Conservation (phyloP, 371 early-diverging fungal genomes). For the Mortierella sp. region DNA sequence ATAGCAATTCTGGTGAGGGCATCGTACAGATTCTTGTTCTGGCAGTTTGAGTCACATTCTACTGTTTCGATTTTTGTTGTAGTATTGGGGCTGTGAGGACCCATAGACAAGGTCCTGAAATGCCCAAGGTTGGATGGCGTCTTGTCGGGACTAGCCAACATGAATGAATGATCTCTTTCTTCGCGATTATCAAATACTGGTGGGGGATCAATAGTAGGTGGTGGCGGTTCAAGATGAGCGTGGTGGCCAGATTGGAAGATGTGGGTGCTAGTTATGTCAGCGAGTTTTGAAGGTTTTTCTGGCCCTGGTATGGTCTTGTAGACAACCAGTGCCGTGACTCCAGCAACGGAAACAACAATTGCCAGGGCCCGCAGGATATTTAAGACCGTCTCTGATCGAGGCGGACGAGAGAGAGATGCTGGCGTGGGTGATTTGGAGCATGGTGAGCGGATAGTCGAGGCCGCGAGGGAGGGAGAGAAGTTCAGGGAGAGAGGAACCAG, state of each 20-base stretch:
- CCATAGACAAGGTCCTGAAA: too few relatives aligned
- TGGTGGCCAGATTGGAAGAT: constrained; percentile 38
- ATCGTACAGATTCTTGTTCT: constrained; percentile 27
- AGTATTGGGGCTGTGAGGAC: too few relatives aligned
- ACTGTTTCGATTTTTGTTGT: neutral
- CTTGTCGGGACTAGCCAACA: too few relatives aligned
- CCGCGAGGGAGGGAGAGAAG: constrained; percentile 5
- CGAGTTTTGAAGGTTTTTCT: neutral
- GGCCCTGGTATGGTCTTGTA: constrained; percentile 9
- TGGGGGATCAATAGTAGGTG: constrained; percentile 21
- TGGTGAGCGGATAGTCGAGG: constrained; percentile 25
- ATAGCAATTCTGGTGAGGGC: constrained; percentile 27
- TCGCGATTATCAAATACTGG: too few relatives aligned
- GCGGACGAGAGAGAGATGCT: constrained; percentile 32
- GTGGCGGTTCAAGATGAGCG: constrained; percentile 10
- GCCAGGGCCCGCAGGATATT: constrained; percentile 30
- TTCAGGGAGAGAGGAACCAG: constrained; percentile 29
- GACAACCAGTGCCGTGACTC: constrained; percentile 21
- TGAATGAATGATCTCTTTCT: too few relatives aligned
- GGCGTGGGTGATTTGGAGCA: constrained; percentile 47
- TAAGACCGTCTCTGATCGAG: constrained; percentile 23
- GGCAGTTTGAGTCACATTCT: constrained; percentile 26
- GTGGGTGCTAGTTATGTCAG: neutral
- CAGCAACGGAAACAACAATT: constrained; percentile 23
- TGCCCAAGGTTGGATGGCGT: too few relatives aligned